Conservation (phyloP, 1,139 yeast species). For the Geotrichum candidum region DNA sequence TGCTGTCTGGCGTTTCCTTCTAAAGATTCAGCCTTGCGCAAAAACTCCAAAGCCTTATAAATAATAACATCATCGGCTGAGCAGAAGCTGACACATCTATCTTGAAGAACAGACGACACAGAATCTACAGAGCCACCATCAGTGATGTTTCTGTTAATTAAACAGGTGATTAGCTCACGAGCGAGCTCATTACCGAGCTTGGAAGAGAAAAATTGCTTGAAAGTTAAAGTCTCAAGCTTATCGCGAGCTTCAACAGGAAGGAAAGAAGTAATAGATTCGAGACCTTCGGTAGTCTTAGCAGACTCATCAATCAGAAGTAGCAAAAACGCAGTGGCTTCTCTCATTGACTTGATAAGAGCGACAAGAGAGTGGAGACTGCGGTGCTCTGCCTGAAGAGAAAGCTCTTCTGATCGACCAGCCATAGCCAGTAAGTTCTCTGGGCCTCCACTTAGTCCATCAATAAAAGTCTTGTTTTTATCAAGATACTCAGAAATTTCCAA, state of each 20-base stretch:
- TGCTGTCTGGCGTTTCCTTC: conserved; percentile 67
- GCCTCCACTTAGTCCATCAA: conserved; percentile 39
- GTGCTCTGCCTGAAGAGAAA: conserved; percentile 85
- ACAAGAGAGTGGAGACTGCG: conserved; percentile 78
- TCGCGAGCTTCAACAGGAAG: conserved; percentile 61
- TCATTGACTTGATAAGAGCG: conserved; percentile 68
- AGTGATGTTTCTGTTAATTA: conserved; percentile 79
- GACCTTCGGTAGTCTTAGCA: conserved; percentile 33
- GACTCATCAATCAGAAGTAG: conserved; percentile 77
- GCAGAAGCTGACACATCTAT: conserved; percentile 91
- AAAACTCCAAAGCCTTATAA: conserved; percentile 87
- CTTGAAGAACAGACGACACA: conserved; percentile 82
- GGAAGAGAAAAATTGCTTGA: conserved; percentile 73
- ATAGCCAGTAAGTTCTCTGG: conserved; percentile 28
- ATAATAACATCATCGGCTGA: conserved; percentile 90
- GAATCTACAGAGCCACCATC: conserved; percentile 92
- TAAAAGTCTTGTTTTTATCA: conserved; percentile 36
- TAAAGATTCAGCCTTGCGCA: conserved; percentile 60
- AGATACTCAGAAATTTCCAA: conserved; percentile 36
- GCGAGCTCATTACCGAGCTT: conserved; percentile 57
- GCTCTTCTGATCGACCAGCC: conserved; percentile 40
- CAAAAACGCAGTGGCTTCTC: conserved; percentile 85
- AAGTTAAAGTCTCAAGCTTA: conserved; percentile 60
- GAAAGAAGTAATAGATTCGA: conserved; percentile 64
- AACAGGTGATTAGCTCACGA: conserved; percentile 80